A percentile compares a stretch with the other conserved stretches of the same genome.
Conservation (phyloP, 371 early-diverging fungal species). For the Nematocida ausubeli region DNA sequence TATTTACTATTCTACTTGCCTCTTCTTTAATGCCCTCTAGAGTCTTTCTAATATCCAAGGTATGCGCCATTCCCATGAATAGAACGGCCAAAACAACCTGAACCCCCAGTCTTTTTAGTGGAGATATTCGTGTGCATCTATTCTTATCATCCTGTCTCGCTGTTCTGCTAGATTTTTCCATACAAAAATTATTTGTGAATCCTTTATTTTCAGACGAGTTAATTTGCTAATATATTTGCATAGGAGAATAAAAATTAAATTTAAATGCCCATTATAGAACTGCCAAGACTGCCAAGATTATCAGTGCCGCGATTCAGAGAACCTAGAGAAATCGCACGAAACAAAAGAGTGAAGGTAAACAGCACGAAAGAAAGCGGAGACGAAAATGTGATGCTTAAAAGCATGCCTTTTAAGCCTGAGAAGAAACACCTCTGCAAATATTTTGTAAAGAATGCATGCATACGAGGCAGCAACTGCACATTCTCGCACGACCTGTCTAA, state of each 20-base stretch:
- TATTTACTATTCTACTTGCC: neutral
- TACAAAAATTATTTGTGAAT: constrained; percentile 15
- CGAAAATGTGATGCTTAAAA: constrained; percentile 35
- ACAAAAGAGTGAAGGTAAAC: constrained; percentile 8
- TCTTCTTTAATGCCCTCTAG: neutral
- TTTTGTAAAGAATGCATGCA: constrained; percentile 66
- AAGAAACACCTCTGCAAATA: constrained; percentile 66
- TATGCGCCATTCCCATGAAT: neutral
- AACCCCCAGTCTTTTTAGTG: neutral
- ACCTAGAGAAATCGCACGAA: neutral
- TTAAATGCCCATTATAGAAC: constrained; percentile 20
- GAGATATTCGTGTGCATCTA: neutral
- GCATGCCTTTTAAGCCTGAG: constrained; percentile 39
- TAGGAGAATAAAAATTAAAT: neutral
- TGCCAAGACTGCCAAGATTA: constrained; percentile 32
- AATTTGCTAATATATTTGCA: neutral
- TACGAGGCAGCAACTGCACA: constrained; percentile 64
- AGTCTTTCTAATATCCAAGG: neutral
- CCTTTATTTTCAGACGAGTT: neutral
- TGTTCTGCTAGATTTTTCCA: constrained; percentile 1
- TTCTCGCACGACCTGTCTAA: constrained; percentile 65
- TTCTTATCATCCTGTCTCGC: neutral
- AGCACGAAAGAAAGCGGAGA: neutral
- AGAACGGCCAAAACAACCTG: neutral
- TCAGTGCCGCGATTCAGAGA: constrained; percentile 43